Percentiles rank a stretch among this genome's conserved stretches.
Conservation (phyloP, 495 filamentous ascomycete genomes). For the Xylaria grammica region DNA sequence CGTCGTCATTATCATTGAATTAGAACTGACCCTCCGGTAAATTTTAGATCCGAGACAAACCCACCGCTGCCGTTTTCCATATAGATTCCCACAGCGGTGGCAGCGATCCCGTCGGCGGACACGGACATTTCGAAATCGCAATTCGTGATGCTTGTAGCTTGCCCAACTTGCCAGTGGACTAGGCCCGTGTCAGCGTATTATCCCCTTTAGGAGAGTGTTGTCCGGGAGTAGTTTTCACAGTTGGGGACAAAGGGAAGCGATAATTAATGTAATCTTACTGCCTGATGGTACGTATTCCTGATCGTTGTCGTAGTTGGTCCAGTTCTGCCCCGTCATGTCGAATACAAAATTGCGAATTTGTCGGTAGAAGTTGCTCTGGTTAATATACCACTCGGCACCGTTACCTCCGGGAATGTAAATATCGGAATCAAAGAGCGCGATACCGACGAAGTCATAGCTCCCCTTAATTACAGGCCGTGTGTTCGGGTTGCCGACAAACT, state of each 20-base stretch:
- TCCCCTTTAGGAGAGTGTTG: too few species aligned
- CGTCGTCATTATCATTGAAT: too few species aligned
- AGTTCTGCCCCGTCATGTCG: slow-evolving; percentile 37
- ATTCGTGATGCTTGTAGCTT: slow-evolving; percentile 50
- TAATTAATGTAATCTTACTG: too few species aligned
- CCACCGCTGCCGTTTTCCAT: slow-evolving; percentile 51
- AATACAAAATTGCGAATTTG: slow-evolving; percentile 51
- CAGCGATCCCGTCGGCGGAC: slow-evolving; percentile 8
- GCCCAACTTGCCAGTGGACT: slow-evolving; percentile 54
- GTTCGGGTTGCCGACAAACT: slow-evolving; percentile 46
- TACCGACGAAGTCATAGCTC: slow-evolving; percentile 37
- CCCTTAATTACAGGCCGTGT: slow-evolving; percentile 44
- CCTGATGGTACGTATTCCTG: slow-evolving; percentile 33
- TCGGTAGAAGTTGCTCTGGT: slow-evolving; percentile 48
- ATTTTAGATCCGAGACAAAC: slow-evolving; percentile 33
- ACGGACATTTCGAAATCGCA: slow-evolving; percentile 43
- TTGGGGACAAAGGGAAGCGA: too few species aligned
- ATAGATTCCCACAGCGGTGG: slow-evolving; percentile 39
- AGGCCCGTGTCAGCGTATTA: too few species aligned
- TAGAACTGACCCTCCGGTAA: slow-evolving; percentile 16
- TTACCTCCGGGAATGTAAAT: slow-evolving; percentile 42
- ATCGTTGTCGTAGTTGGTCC: slow-evolving; percentile 6
- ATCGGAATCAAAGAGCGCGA: slow-evolving; percentile 41
- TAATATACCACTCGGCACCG: slow-evolving; percentile 36
- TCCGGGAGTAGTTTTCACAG: too few species aligned